Conservation (phyloP, 2,329 filamentous ascomycete genomes). For the Westerdykella ornata region DNA sequence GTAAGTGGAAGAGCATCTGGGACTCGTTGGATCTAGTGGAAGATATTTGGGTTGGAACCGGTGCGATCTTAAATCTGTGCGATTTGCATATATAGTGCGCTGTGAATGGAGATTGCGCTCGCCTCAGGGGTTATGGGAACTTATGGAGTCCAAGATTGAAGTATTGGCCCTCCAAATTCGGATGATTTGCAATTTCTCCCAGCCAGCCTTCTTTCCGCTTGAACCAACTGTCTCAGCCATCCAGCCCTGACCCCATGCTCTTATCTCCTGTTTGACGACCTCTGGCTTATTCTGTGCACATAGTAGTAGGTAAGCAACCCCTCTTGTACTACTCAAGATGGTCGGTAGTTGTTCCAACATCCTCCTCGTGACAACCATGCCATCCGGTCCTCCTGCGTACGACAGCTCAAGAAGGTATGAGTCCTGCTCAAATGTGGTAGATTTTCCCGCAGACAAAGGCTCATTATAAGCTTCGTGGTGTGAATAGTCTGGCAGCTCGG, state of each 20-base stretch:
- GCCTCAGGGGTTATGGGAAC: too few species aligned
- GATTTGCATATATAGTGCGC: too few species aligned
- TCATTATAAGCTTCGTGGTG: conserved; percentile 30
- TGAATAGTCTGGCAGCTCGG: conserved; percentile 58
- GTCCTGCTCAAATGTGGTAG: conserved; percentile 63
- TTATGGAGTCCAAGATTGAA: not conserved
- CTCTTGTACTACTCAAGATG: conserved; percentile 55
- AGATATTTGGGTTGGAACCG: too few species aligned
- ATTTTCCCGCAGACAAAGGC: conserved; percentile 14
- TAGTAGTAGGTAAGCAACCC: conserved; percentile 82
- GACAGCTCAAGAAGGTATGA: conserved; percentile 77
- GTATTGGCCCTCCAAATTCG: conserved; percentile 63
- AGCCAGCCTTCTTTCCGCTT: conserved; percentile 82
- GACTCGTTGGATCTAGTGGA: too few species aligned
- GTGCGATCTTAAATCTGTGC: too few species aligned
- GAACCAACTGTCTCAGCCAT: conserved; percentile 67
- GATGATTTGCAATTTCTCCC: conserved; percentile 88
- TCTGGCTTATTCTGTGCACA: conserved; percentile 87
- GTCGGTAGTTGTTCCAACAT: conserved; percentile 63
- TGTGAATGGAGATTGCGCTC: too few species aligned
- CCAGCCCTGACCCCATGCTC: conserved; percentile 58
- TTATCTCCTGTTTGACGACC: conserved; percentile 59
- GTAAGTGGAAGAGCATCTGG: too few species aligned
- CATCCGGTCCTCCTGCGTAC: conserved; percentile 81
- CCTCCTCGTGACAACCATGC: conserved; percentile 88